phyloP scores from a whole-genome alignment of 2,329 filamentous ascomycete species.

The Ophiostoma ulmi region DNA sequence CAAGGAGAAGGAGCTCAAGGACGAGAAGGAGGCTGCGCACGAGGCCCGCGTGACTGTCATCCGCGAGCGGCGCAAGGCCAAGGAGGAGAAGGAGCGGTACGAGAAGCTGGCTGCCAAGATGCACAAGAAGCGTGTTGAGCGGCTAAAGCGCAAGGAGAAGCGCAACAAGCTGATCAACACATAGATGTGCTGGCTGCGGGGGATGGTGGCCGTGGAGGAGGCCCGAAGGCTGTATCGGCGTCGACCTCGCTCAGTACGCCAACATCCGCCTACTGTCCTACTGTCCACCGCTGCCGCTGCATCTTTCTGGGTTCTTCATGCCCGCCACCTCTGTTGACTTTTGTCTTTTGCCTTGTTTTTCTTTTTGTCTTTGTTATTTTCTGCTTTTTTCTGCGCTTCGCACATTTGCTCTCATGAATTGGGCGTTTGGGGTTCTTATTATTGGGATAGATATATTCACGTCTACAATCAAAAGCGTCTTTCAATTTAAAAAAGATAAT shows the following conservation, averaged over 20 bases:
- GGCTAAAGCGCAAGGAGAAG: slow-evolving; percentile 93
- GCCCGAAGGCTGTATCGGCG: too few relatives aligned
- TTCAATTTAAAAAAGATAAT: not conserved
- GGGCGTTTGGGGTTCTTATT: slow-evolving; percentile 14
- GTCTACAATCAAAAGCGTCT: not conserved
- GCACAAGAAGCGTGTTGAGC: slow-evolving; percentile 91
- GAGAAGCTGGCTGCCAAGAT: slow-evolving; percentile 96
- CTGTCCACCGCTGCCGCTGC: not conserved
- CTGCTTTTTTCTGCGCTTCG: not conserved
- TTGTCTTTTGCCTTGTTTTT: not conserved
- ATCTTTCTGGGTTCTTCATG: not conserved
- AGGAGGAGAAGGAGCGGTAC: slow-evolving; percentile 89
- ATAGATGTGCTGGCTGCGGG: slow-evolving; percentile 37
- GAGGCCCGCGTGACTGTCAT: slow-evolving; percentile 73
- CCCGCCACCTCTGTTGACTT: not conserved
- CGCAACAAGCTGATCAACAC: slow-evolving; percentile 78
- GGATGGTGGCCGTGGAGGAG: too few relatives aligned
- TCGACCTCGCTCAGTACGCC: not conserved
- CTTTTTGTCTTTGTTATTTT: not conserved
- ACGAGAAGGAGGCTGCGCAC: slow-evolving; percentile 75
- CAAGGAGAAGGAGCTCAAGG: slow-evolving; percentile 91
- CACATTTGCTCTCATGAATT: slow-evolving; percentile 13
- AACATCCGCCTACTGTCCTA: not conserved
- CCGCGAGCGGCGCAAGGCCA: slow-evolving; percentile 77
- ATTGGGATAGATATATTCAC: not conserved